A percentile compares a stretch with the other conserved stretches of the same genome.
Evolutionary conservation across 768 basidiomycete species (phyloP).

Genomic region (Lentinula sp.): DNA sequence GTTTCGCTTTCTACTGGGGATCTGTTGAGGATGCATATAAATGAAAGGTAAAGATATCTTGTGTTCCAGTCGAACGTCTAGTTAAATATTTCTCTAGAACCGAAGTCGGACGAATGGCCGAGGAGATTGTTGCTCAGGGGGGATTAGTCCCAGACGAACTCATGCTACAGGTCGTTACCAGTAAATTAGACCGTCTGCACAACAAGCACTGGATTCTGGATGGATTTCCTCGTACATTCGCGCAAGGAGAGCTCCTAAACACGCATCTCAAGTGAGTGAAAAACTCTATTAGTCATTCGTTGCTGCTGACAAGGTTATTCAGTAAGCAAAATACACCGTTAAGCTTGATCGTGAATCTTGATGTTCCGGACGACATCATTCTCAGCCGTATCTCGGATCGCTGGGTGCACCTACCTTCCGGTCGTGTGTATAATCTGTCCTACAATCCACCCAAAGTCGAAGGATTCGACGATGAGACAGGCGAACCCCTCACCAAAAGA

Average conservation of each 20-base stretch:
- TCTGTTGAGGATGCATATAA: constrained; percentile 78
- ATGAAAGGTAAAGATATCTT: constrained; percentile 39
- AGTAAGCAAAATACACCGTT: constrained; percentile 63
- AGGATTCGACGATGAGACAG: constrained; percentile 81
- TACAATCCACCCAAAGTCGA: constrained; percentile 80
- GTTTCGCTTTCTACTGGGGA: constrained; percentile 79
- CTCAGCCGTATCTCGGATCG: constrained; percentile 83
- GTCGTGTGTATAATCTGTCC: constrained; percentile 84
- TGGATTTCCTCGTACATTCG: constrained; percentile 86
- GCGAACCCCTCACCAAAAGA: constrained; percentile 80
- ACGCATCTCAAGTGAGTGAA: constrained; percentile 57
- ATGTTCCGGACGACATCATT: constrained; percentile 85
- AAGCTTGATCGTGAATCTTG: constrained; percentile 78
- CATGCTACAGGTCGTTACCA: constrained; percentile 71
- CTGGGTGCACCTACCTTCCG: constrained; percentile 84
- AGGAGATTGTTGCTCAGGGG: constrained; percentile 74
- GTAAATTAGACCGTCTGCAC: constrained; percentile 58
- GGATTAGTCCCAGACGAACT: constrained; percentile 74
- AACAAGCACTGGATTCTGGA: constrained; percentile 90
- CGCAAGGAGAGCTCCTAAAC: constrained; percentile 79
- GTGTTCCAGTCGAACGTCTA: background rate
- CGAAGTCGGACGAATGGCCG: constrained; percentile 66
- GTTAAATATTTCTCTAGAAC: constrained; percentile 35
- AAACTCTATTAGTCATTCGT: background rate
- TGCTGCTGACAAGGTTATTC: constrained; percentile 5